Base-by-base conservation (phyloP, 805 yeast species). In the Starmerella sirachaensis region DNA sequence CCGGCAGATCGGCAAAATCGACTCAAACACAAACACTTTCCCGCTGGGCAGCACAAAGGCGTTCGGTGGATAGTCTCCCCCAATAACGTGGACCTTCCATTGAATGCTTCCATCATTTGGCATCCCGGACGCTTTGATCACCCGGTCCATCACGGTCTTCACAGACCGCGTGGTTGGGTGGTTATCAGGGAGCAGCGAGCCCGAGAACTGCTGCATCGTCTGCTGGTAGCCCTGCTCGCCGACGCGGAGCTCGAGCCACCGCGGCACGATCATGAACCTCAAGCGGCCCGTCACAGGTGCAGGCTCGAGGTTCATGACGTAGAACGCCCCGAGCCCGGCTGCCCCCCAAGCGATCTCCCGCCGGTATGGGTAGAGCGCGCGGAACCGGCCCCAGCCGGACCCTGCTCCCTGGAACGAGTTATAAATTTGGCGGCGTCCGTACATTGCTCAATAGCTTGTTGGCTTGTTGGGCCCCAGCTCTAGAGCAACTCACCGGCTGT, bases 1-100 rank as follows among this genome's bases (percentile, higher is more conserved):
- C 18, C 63, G 61, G 56, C 94, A 78, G 21, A 91, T 72, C 1
- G 81, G 79, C 32, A 91, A 55, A 28, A 91, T 82, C 8, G 81
- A 72, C 31, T 78, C 67, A 53, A 81, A 83, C 14, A 91, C 85
- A 60, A 91, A 91, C 29, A 91, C 94, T 57, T 86, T 86, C 6
- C 98, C 98, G 43, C 91, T 88, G 16, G 97, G 97, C 24, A 91
- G 64, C 14, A 91, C 94, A 60, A 91, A 88, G 1, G 98, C 98
- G 60, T 91, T 91, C 3, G 98, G 97, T 12, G 93, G 86, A n/a
- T 67, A 67, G 23, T 60, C 59, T 2, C 78, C 73, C 40, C 74
- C 78, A 16, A 83, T 77, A 17, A 91, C 80, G 54, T 83, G 83
- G 20, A 91, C 72, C 46, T 71, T 64, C 97, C 98, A 91, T n/a